Conservation (phyloP, 2,329 filamentous ascomycete genomes). For the Davidsoniella australis region DNA sequence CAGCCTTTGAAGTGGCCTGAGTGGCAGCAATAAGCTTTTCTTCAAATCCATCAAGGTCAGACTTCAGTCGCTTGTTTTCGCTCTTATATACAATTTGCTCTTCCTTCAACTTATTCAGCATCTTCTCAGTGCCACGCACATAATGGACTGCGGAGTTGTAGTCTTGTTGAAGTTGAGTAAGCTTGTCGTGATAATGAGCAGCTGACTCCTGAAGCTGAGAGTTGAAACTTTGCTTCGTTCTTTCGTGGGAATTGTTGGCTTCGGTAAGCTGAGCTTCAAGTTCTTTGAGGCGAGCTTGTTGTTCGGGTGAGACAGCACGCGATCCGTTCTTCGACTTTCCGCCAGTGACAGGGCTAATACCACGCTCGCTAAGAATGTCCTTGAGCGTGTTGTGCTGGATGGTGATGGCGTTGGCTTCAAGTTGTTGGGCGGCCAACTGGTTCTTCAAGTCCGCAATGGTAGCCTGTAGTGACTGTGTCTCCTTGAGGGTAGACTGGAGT, state of each 20-base stretch:
- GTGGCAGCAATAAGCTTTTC: constrained; percentile 28
- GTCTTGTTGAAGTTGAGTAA: constrained; percentile 86
- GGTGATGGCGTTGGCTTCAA: constrained; percentile 83
- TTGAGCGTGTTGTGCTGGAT: constrained; percentile 90
- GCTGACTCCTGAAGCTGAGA: constrained; percentile 75
- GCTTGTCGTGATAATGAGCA: constrained; percentile 74
- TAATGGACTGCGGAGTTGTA: constrained; percentile 97
- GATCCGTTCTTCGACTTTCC: constrained; percentile 49
- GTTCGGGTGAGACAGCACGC: constrained; percentile 62
- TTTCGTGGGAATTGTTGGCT: constrained; percentile 65
- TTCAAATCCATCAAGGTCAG: constrained; percentile 56
- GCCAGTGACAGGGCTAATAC: constrained; percentile 59
- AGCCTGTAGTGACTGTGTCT: constrained; percentile 65
- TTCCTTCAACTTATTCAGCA: constrained; percentile 96
- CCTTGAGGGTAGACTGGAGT: constrained; percentile 66
- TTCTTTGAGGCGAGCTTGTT: constrained; percentile 59
- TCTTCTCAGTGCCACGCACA: constrained; percentile 95
- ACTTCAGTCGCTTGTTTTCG: constrained; percentile 67
- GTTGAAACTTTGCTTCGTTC: constrained; percentile 63
- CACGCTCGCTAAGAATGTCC: constrained; percentile 77
- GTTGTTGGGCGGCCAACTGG: constrained; percentile 67
- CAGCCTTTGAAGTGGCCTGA: constrained; percentile 26
- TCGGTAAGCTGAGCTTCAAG: constrained; percentile 75
- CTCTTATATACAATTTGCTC: constrained; percentile 85
- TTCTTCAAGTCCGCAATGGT: constrained; percentile 69